phyloP scores from a whole-genome alignment of 2,329 filamentous ascomycete species.

The Trichoderma atroviride region DNA sequence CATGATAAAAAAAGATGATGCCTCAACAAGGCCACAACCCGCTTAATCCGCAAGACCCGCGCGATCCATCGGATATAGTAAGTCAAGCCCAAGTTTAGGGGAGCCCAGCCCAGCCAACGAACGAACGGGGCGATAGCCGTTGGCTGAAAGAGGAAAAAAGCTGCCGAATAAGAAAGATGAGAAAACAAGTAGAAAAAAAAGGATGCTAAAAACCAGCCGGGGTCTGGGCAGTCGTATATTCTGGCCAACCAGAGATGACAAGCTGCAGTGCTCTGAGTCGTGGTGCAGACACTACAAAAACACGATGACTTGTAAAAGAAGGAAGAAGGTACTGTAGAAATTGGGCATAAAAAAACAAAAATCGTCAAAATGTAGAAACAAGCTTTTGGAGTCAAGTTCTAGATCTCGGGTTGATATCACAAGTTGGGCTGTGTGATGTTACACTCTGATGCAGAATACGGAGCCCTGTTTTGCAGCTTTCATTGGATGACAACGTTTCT shows the following conservation, averaged over 20 bases:
- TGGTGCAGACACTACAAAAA: background rate
- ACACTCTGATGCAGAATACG: background rate
- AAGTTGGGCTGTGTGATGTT: background rate
- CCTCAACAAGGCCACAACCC: background rate
- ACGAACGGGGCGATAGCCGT: background rate
- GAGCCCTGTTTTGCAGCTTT: background rate
- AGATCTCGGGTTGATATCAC: background rate
- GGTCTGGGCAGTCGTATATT: background rate
- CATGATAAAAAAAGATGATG: background rate
- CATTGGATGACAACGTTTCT: background rate
- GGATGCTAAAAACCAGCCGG: background rate
- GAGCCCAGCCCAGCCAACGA: background rate
- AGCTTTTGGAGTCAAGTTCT: background rate
- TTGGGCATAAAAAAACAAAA: background rate
- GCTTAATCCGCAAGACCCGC: background rate
- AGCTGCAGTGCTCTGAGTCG: background rate
- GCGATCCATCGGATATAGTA: constrained; percentile 2
- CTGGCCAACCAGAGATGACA: background rate
- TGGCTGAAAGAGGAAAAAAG: background rate
- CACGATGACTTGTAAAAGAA: background rate
- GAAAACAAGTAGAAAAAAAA: background rate
- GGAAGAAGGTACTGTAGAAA: background rate
- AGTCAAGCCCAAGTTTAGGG: background rate
- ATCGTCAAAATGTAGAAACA: background rate
- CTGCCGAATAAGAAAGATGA: background rate